Conservation (phyloP, 2,329 filamentous ascomycete species). For the Aspergillus clavatus region DNA sequence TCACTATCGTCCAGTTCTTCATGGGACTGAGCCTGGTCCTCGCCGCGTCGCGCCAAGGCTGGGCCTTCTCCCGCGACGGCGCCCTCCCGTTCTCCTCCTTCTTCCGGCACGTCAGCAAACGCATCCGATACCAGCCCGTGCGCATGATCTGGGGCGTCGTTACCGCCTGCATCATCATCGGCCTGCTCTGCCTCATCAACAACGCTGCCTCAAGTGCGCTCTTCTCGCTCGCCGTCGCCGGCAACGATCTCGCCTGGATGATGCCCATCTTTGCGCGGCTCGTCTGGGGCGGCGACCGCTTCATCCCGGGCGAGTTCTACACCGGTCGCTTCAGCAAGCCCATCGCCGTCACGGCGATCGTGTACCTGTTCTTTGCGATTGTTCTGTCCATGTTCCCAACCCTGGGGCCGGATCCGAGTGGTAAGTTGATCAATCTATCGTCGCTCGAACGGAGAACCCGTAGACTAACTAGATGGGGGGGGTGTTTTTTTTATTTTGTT, state of each 20-base stretch:
- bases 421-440: constrained; percentile 26
- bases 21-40: constrained; percentile 57
- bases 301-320: constrained; percentile 55
- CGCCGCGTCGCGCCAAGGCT: constrained; percentile 55
- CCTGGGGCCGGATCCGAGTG: constrained; percentile 50
- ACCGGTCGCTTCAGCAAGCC: constrained; percentile 51
- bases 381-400: constrained; percentile 55
- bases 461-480: too few species aligned
- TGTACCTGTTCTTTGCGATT: constrained; percentile 53
- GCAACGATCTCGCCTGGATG: constrained; percentile 57
- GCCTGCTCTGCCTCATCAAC: constrained; percentile 54
- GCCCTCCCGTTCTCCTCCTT: constrained; percentile 55
- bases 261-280: constrained; percentile 54
- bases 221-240: constrained; percentile 50
- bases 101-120: constrained; percentile 52
- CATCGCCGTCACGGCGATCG: constrained; percentile 50
- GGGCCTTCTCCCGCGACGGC: constrained; percentile 59
- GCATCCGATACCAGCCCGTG: constrained; percentile 54
- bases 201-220: constrained; percentile 52
- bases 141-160: constrained; percentile 55
- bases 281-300: constrained; percentile 54
- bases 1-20: constrained; percentile 58
- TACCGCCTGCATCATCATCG: constrained; percentile 48
- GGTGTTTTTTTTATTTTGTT: too few species aligned
- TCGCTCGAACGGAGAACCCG: constrained; percentile 5